phyloP scores from a whole-genome alignment of 805 yeast species.

The Hanseniaspora valbyensis region DNA sequence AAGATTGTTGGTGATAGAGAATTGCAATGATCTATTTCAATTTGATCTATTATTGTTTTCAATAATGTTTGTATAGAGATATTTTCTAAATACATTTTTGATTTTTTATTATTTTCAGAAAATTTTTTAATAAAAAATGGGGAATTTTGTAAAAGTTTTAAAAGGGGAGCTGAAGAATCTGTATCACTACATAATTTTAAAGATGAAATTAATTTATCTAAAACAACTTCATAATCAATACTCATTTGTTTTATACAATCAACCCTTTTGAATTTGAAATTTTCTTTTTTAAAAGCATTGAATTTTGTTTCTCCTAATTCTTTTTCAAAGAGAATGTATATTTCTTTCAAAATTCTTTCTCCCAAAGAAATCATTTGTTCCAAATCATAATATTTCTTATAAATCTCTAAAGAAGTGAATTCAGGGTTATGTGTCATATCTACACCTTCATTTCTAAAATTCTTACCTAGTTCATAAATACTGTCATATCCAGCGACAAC shows the following conservation, averaged over 20 bases:
- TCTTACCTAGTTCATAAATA: slow-evolving; percentile 76
- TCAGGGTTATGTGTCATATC: slow-evolving; percentile 93
- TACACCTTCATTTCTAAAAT: slow-evolving; percentile 84
- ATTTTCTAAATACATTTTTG: too few species aligned
- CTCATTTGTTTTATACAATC: slow-evolving; percentile 27
- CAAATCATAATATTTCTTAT: slow-evolving; percentile 58
- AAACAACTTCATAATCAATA: slow-evolving; percentile 20
- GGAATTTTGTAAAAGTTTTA: not conserved
- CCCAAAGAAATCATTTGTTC: slow-evolving; percentile 56
- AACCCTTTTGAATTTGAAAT: slow-evolving; percentile 26
- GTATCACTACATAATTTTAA: not conserved
- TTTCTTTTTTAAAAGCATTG: slow-evolving; percentile 16
- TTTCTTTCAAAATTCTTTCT: slow-evolving; percentile 40
- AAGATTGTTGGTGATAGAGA: slow-evolving; percentile 53
- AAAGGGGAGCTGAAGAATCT: not conserved
- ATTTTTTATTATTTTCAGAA: not conserved
- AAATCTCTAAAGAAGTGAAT: slow-evolving; percentile 82
- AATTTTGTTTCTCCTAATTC: slow-evolving; percentile 14
- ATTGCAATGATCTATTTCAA: slow-evolving; percentile 52
- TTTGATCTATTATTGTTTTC: slow-evolving; percentile 30
- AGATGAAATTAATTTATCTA: slow-evolving; percentile 23
- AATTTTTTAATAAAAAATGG: not conserved
- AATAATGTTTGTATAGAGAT: slow-evolving; percentile 52
- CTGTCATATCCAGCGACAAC: slow-evolving; percentile 76
- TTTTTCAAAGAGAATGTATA: slow-evolving; percentile 30